These are phyloP conservation scores for Rubia peregrina DNA, from an alignment of 305 asterid species.

Conservation along the genomic window DNA sequence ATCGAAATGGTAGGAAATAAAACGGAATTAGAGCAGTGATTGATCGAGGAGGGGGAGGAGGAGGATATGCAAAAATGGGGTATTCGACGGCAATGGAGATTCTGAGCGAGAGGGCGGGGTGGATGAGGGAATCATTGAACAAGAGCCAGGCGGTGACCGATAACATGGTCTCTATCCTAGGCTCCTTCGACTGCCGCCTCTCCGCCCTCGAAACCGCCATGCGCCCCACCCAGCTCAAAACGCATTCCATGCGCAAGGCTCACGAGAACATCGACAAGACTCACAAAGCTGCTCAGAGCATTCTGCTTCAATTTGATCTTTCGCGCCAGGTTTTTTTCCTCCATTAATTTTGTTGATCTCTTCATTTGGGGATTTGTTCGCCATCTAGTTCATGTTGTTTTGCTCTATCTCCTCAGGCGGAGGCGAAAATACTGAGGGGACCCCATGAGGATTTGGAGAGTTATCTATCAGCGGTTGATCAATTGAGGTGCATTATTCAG, in stretches of 20 bases:
- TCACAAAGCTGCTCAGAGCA: slow-evolving; percentile 61
- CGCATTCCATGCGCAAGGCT: slow-evolving; percentile 91
- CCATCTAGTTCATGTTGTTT: neutral
- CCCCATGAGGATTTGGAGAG: slow-evolving; percentile 94
- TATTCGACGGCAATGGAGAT: slow-evolving; percentile 48
- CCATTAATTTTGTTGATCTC: neutral
- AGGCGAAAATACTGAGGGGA: slow-evolving; percentile 84
- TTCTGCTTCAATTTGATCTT: slow-evolving; percentile 67
- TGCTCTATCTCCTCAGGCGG: slow-evolving; percentile 47
- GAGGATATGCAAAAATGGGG: slow-evolving; percentile 23
- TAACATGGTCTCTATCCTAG: slow-evolving; percentile 72
- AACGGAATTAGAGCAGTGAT: neutral
- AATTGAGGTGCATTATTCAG: slow-evolving; percentile 48
- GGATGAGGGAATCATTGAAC: slow-evolving; percentile 68
- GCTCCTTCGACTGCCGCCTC: slow-evolving; percentile 95
- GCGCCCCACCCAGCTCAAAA: slow-evolving; percentile 98
- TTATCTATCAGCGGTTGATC: slow-evolving; percentile 79
- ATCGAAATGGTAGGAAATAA: neutral
- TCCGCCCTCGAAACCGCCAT: slow-evolving; percentile 98
- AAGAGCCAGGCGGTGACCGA: slow-evolving; percentile 77
- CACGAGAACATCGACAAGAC: slow-evolving; percentile 88
- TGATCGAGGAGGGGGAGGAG: too few species aligned
- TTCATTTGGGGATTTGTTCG: neutral
- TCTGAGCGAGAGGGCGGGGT: slow-evolving; percentile 55
- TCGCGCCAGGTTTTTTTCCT: slow-evolving; percentile 52